Conservation (phyloP, 2,329 filamentous ascomycete genomes). For the Cladosporium phlei region DNA sequence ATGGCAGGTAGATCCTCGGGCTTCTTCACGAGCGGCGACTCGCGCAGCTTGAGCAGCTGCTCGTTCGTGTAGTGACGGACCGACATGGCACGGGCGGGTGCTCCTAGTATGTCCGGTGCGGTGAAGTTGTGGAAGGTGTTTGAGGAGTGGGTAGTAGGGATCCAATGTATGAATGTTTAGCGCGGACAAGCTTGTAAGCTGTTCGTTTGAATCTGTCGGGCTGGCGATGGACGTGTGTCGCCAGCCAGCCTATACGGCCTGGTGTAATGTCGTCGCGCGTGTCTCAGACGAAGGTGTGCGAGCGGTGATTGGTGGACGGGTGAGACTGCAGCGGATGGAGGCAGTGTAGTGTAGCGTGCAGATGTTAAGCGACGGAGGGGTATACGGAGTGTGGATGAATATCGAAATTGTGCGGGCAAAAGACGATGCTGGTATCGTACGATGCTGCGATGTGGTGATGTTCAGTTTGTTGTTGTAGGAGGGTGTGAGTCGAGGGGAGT, state of each 20-base stretch:
- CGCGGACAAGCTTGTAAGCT: conserved; percentile 2
- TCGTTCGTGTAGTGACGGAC: conserved; percentile 67
- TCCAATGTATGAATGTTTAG: too few species aligned
- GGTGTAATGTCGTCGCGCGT: background rate
- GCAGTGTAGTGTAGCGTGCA: background rate
- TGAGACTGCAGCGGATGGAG: background rate
- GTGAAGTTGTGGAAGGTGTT: background rate
- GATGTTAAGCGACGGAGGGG: conserved; percentile 13
- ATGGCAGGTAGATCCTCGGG: conserved; percentile 73
- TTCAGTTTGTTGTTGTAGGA: background rate
- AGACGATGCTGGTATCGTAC: conserved; percentile 9
- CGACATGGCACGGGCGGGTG: conserved; percentile 22
- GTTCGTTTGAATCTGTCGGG: conserved; percentile 2
- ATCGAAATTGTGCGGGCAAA: conserved; percentile 12
- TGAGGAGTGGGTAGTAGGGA: too few species aligned
- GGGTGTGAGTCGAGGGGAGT: background rate
- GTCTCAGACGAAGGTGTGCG: background rate
- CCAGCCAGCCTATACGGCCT: conserved; percentile 1
- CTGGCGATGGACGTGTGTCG: conserved; percentile 6
- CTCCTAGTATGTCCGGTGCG: too few species aligned
- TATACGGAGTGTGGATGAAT: conserved; percentile 12
- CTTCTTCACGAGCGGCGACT: conserved; percentile 78
- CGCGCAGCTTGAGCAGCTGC: conserved; percentile 67
- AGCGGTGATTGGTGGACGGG: background rate
- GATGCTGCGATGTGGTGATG: conserved; percentile 2